Conservation (phyloP, 441 rosid genomes). For the Gossypium davidsonii region DNA sequence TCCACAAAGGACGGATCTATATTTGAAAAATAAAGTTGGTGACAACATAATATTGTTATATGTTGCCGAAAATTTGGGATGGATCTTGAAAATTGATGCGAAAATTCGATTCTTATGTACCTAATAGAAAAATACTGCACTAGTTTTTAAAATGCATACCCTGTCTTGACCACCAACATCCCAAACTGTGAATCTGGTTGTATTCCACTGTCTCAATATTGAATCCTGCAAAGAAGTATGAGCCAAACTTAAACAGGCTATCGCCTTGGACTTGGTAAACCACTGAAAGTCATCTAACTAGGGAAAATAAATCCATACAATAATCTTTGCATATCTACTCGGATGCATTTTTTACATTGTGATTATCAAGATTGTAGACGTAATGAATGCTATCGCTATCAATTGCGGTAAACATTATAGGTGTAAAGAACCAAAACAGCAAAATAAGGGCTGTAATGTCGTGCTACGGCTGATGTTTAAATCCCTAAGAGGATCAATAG, state of each 20-base stretch:
- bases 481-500: too few species aligned
- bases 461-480: too few species aligned
- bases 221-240: slow-evolving; percentile 23
- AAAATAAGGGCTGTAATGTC: too few species aligned
- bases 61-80: background rate
- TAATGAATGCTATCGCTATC: background rate
- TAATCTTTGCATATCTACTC: background rate
- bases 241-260: background rate
- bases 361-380: too few species aligned
- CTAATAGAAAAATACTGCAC: background rate
- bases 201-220: slow-evolving; percentile 41
- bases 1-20: slow-evolving; percentile 85
- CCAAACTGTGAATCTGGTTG: slow-evolving; percentile 43
- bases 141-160: slow-evolving; percentile 17
- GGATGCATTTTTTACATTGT: too few species aligned
- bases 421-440: too few species aligned
- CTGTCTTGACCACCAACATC: slow-evolving; percentile 45
- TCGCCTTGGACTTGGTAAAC: background rate
- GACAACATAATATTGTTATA: background rate
- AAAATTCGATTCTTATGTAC: background rate
- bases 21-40: background rate
- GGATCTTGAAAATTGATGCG: background rate
- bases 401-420: too few species aligned
- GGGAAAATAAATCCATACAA: background rate
- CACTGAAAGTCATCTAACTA: background rate